Conservation (phyloP, 129 eudicot species). For the Sambucus nigra region DNA sequence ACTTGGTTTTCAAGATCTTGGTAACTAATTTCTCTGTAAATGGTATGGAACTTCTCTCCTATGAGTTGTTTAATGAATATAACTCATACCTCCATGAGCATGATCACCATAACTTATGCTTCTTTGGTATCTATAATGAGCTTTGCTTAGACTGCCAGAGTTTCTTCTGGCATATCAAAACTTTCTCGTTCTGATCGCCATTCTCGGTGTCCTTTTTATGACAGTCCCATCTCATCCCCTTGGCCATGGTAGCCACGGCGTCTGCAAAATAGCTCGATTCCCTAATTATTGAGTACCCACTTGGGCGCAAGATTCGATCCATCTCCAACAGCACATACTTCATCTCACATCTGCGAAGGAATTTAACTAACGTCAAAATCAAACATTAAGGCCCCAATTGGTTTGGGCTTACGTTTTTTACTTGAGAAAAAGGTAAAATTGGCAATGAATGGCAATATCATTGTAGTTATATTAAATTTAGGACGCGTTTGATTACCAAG, state of each 20-base stretch:
- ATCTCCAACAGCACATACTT: constrained; percentile 57
- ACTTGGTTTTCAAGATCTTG: constrained; percentile 7
- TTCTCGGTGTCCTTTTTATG: constrained; percentile 49
- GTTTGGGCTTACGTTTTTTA: too few species aligned
- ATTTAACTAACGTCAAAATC: background rate
- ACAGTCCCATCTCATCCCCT: constrained; percentile 61
- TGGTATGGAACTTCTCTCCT: constrained; percentile 12
- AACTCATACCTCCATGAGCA: constrained; percentile 1
- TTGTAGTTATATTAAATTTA: too few species aligned
- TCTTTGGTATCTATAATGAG: constrained; percentile 16
- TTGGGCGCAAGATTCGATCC: constrained; percentile 59
- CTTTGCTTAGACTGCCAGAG: constrained; percentile 51
- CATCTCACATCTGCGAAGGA: constrained; percentile 48
- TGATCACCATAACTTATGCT: constrained; percentile 3
- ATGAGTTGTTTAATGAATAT: background rate
- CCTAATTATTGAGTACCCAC: constrained; percentile 48
- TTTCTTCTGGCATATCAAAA: constrained; percentile 57
- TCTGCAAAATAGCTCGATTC: constrained; percentile 42
- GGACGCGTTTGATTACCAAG: too few species aligned
- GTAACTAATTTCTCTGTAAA: constrained; percentile 9
- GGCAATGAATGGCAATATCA: too few species aligned
- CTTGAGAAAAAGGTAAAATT: too few species aligned
- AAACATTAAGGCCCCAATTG: background rate
- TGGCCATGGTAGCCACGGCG: constrained; percentile 32
- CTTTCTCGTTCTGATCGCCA: constrained; percentile 35